Conservation (phyloP, 164 flowering plant species). For the Echeveria elegans region DNA sequence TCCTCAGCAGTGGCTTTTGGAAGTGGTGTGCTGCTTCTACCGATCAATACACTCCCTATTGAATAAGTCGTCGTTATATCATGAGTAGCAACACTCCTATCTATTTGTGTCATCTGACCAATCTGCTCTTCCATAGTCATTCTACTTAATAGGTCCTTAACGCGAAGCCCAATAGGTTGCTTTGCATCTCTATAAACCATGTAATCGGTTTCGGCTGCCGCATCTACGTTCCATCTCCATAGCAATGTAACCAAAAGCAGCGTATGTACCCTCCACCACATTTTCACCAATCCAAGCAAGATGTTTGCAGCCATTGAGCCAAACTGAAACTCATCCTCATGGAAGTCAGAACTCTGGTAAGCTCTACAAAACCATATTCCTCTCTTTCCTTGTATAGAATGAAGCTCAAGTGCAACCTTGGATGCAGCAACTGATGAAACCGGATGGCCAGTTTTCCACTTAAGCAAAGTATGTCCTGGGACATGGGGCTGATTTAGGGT, state of each 20-base stretch:
- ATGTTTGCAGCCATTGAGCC: slow-evolving; percentile 64
- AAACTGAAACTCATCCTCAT: slow-evolving; percentile 90
- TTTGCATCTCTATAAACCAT: slow-evolving; percentile 38
- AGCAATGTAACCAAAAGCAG: slow-evolving; percentile 12
- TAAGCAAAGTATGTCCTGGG: slow-evolving; percentile 57
- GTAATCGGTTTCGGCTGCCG: slow-evolving; percentile 19
- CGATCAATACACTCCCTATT: slow-evolving; percentile 54
- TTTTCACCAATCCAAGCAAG: too few relatives aligned
- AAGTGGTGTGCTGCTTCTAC: slow-evolving; percentile 50
- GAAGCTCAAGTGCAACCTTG: slow-evolving; percentile 63
- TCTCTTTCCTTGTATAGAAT: slow-evolving; percentile 72
- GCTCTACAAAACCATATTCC: slow-evolving; percentile 96
- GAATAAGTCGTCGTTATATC: slow-evolving; percentile 26
- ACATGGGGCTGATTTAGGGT: slow-evolving; percentile 65
- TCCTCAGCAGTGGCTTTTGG: slow-evolving; percentile 36
- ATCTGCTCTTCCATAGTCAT: slow-evolving; percentile 53
- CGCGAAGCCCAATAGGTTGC: slow-evolving; percentile 27
- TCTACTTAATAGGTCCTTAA: slow-evolving; percentile 31
- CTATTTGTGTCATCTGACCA: slow-evolving; percentile 56
- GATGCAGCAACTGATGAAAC: slow-evolving; percentile 85
- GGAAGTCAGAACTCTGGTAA: slow-evolving; percentile 93
- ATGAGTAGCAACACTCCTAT: slow-evolving; percentile 29
- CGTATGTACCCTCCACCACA: too few relatives aligned
- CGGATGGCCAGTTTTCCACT: slow-evolving; percentile 83
- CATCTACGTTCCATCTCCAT: slow-evolving; percentile 13